Conservation (phyloP, 257 asterid species). For the Solanum lycopersicoides region DNA sequence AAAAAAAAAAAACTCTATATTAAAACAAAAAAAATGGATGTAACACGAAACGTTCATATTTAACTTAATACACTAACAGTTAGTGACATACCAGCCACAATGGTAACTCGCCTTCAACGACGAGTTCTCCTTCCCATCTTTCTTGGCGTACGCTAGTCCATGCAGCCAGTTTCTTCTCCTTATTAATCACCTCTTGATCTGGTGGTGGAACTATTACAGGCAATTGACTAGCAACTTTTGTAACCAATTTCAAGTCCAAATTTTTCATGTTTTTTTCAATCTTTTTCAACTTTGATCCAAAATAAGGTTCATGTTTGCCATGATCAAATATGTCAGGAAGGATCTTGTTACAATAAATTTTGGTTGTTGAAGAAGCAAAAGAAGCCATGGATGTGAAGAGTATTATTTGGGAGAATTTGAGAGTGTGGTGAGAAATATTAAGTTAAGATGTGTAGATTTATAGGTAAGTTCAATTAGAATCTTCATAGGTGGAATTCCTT, state of each 20-base stretch:
- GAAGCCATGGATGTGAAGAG: slow-evolving; percentile 44
- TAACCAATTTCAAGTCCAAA: slow-evolving; percentile 1
- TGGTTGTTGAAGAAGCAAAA: slow-evolving; percentile 21
- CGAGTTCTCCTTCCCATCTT: slow-evolving; percentile 85
- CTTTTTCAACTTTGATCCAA: slow-evolving; percentile 3
- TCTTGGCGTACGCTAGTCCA: slow-evolving; percentile 85
- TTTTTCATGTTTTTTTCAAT: not conserved
- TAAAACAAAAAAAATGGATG: not conserved
- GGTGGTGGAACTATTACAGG: slow-evolving; percentile 21
- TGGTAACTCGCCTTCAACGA: slow-evolving; percentile 80
- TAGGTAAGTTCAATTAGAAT: slow-evolving; percentile 30
- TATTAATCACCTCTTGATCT: slow-evolving; percentile 1
- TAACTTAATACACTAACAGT: not conserved
- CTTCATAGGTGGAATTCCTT: slow-evolving; percentile 40
- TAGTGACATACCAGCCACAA: slow-evolving; percentile 71
- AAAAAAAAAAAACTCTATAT: not conserved
- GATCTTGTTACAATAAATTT: slow-evolving; percentile 4
- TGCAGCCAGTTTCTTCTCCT: slow-evolving; percentile 45
- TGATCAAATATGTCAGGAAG: slow-evolving; percentile 6
- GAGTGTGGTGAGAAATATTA: not conserved
- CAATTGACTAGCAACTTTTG: slow-evolving; percentile 37
- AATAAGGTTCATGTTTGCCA: slow-evolving; percentile 9
- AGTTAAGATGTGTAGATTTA: slow-evolving; percentile 14
- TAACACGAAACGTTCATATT: not conserved
- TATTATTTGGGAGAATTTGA: not conserved